Percentiles rank a stretch among this genome's conserved stretches.
Evolutionary conservation across 805 yeast species (phyloP).

Genomic region (Metschnikowia gelsemii): DNA sequence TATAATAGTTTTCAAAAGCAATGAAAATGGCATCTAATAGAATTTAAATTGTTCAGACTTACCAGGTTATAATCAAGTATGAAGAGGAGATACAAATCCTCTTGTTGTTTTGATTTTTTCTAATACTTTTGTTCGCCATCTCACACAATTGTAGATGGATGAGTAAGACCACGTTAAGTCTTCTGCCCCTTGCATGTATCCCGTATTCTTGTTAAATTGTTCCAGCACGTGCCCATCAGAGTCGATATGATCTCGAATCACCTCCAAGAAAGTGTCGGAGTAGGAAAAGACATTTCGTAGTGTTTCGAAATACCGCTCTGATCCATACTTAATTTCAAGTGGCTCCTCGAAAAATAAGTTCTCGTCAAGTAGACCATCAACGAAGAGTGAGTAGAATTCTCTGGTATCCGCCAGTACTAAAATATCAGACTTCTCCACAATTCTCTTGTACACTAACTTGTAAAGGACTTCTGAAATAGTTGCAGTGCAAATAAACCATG

Average conservation of each 20-base stretch:
- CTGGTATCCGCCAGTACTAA: conserved; percentile 32
- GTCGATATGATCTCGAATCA: conserved; percentile 59
- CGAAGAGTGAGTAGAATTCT: conserved; percentile 35
- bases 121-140: conserved; percentile 54
- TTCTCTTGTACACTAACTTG: conserved; percentile 49
- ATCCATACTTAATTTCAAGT: conserved; percentile 33
- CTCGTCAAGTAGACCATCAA: conserved; percentile 20
- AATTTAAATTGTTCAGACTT: no score
- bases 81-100: no score
- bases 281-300: conserved; percentile 48
- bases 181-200: conserved; percentile 84
- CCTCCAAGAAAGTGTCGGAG: conserved; percentile 66
- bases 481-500: conserved; percentile 85
- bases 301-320: conserved; percentile 47
- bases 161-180: conserved; percentile 91
- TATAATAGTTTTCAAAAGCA: no score
- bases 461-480: conserved; percentile 65
- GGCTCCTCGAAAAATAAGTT: conserved; percentile 13
- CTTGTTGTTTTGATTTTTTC: not conserved
- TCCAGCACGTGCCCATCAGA: conserved; percentile 76
- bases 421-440: conserved; percentile 42
- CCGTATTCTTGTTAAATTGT: conserved; percentile 78
- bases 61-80: no score
- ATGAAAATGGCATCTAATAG: no score
- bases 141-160: conserved; percentile 65